phyloP scores from a whole-genome alignment of 2,329 filamentous ascomycete species.

The Penicillium brasilianum region DNA sequence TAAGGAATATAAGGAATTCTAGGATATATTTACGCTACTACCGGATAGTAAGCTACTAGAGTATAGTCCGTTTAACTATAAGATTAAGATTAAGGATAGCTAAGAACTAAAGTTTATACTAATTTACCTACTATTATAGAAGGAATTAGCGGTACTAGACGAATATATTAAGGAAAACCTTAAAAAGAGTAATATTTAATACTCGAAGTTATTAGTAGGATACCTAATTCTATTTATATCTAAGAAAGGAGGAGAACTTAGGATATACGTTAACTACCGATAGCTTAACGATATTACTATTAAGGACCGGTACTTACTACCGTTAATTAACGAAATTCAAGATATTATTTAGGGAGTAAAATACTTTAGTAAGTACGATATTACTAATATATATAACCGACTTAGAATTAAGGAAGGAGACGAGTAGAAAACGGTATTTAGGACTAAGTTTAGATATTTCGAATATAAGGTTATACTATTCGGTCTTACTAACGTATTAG shows the following conservation, averaged over 20 bases:
- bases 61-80: too few relatives aligned
- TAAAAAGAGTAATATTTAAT: constrained; percentile 10
- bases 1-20: too few relatives aligned
- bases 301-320: constrained; percentile 8
- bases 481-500: background rate
- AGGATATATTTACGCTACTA: too few relatives aligned
- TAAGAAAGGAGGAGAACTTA: constrained; percentile 11
- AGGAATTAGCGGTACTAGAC: too few relatives aligned
- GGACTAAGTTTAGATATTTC: background rate
- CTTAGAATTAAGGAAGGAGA: constrained; percentile 9
- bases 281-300: constrained; percentile 14
- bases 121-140: too few relatives aligned
- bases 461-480: background rate
- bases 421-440: background rate
- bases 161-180: constrained; percentile 13
- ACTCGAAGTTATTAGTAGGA: constrained; percentile 4
- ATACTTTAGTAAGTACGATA: constrained; percentile 10
- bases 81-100: too few relatives aligned
- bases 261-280: constrained; percentile 9
- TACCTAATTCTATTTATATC: constrained; percentile 13
- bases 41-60: too few relatives aligned
- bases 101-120: too few relatives aligned
- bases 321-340: constrained; percentile 12
- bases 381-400: constrained; percentile 11
- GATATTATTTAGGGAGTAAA: constrained; percentile 1